These are phyloP conservation scores for Aspergillus neoniger DNA, from an alignment of 2,329 filamentous ascomycete species.

Conservation along the genomic window DNA sequence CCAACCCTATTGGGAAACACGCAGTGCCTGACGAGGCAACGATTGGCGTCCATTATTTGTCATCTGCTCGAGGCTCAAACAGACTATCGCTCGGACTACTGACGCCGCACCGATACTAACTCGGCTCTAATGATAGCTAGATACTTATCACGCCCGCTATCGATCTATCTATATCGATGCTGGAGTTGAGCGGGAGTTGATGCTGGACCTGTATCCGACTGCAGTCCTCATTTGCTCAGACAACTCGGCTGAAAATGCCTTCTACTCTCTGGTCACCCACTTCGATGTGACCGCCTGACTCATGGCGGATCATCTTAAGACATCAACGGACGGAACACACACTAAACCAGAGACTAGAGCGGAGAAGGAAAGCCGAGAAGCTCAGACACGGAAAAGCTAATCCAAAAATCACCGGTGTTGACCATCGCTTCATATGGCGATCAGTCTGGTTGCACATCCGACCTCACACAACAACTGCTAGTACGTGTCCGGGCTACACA, in stretches of 20 bases:
- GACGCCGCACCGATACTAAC: conserved; percentile 1
- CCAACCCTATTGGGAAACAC: conserved; percentile 21
- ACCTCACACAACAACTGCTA: conserved; percentile 12
- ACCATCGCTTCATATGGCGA: conserved; percentile 4
- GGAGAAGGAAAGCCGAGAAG: neutral
- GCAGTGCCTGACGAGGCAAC: conserved; percentile 18
- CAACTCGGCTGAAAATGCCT: neutral
- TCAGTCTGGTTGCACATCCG: conserved; percentile 18
- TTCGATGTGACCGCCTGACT: neutral
- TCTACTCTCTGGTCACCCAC: neutral
- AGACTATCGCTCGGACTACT: conserved; percentile 11
- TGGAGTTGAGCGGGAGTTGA: neutral
- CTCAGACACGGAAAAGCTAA: neutral
- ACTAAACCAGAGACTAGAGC: neutral
- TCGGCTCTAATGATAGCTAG: conserved; percentile 5
- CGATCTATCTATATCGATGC: neutral
- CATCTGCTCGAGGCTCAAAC: conserved; percentile 19
- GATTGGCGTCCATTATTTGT: conserved; percentile 23
- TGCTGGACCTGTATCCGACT: neutral
- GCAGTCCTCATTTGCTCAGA: neutral
- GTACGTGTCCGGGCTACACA: conserved; percentile 19
- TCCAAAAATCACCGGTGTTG: conserved; percentile 18
- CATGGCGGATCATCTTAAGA: neutral
- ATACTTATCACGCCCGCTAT: neutral
- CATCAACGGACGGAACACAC: neutral